Conservation (phyloP, 2,329 filamentous ascomycete species). For the Laburnicola sp. region DNA sequence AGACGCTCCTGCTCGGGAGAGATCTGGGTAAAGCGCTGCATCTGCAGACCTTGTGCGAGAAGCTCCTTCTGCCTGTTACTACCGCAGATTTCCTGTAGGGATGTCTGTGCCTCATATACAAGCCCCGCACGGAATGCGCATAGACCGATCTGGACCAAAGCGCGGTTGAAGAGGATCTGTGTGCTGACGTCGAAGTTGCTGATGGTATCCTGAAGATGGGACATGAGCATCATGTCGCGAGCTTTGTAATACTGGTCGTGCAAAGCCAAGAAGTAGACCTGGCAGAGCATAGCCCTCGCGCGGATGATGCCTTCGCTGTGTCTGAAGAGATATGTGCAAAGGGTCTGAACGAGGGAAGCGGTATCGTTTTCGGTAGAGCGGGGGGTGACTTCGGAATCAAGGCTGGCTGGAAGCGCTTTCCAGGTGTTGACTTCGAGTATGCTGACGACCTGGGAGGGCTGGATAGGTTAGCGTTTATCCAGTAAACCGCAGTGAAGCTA, state of each 20-base stretch:
- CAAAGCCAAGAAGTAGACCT: slow-evolving; percentile 96
- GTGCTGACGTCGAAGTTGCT: slow-evolving; percentile 94
- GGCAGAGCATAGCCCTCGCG: slow-evolving; percentile 94
- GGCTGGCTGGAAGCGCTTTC: slow-evolving; percentile 70
- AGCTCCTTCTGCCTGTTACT: slow-evolving; percentile 98
- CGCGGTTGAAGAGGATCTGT: slow-evolving; percentile 98
- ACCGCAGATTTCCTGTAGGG: slow-evolving; percentile 96
- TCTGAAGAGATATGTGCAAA: slow-evolving; percentile 93
- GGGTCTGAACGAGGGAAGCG: slow-evolving; percentile 74
- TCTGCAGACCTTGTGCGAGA: slow-evolving; percentile 95
- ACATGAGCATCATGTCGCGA: slow-evolving; percentile 99
- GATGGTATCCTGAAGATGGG: slow-evolving; percentile 96
- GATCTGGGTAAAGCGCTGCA: slow-evolving; percentile 94
- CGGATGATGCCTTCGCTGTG: slow-evolving; percentile 95
- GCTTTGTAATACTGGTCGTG: slow-evolving; percentile 98
- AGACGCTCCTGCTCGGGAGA: slow-evolving; percentile 97
- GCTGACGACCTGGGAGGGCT: slow-evolving; percentile 87
- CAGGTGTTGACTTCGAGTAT: slow-evolving; percentile 94
- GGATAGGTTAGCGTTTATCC: slow-evolving; percentile 25
- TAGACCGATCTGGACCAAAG: slow-evolving; percentile 94
- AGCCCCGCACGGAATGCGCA: slow-evolving; percentile 97
- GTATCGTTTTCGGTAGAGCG: slow-evolving; percentile 70
- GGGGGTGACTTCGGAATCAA: slow-evolving; percentile 81
- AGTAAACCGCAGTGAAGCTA: neutral
- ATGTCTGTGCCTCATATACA: slow-evolving; percentile 96